A percentile compares a stretch with the other conserved stretches of the same genome.
These are phyloP conservation scores for Colletotrichum orchidophilum DNA, from an alignment of 2,329 filamentous ascomycete species.

Conservation along the genomic window DNA sequence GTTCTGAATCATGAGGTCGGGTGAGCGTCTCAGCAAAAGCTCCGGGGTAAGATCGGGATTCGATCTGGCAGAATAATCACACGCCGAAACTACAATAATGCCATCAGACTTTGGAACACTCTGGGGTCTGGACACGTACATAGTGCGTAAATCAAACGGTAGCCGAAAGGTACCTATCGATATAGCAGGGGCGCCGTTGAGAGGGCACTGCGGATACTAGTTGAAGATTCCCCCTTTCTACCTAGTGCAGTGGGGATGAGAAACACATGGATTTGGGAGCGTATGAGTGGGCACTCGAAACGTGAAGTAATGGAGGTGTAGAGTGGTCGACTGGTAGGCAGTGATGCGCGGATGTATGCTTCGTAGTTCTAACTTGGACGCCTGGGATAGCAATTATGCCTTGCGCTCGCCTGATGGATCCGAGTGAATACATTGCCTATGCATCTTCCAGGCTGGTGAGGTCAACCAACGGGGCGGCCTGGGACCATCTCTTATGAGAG, in stretches of 20 bases:
- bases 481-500: background rate
- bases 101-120: background rate
- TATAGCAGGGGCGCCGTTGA: background rate
- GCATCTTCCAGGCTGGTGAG: background rate
- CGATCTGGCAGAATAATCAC: background rate
- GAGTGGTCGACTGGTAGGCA: no score
- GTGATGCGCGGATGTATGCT: background rate
- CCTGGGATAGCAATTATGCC: background rate
- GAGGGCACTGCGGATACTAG: background rate
- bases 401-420: background rate
- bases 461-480: background rate
- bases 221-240: background rate
- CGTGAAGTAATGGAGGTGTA: background rate
- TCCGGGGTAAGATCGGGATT: background rate
- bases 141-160: background rate
- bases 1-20: conserved; percentile 11
- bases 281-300: background rate
- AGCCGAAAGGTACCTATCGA: background rate
- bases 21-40: background rate
- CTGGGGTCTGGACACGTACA: background rate
- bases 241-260: background rate
- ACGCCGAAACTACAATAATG: background rate
- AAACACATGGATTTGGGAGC: background rate
- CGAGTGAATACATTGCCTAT: no score
- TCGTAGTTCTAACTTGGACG: background rate